A percentile compares a stretch with the other conserved stretches of the same genome.
Conservation (phyloP, 306 rosid species). For the Argentina anserina region DNA sequence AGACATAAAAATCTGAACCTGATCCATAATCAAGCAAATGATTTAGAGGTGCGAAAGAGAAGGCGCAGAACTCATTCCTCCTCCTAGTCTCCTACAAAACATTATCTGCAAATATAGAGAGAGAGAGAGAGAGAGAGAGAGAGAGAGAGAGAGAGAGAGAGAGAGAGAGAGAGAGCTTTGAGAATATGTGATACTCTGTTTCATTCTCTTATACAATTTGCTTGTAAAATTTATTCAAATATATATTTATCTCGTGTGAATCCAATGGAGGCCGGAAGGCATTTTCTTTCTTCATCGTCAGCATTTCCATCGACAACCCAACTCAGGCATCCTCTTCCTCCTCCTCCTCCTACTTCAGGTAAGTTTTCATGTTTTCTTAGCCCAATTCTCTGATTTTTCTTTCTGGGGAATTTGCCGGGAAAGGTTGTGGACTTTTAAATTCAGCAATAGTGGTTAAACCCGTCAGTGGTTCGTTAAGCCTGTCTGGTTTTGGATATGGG, state of each 20-base stretch:
- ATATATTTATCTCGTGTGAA: not conserved
- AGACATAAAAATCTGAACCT: constrained; percentile 13
- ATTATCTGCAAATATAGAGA: constrained; percentile 50
- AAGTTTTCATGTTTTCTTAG: not conserved
- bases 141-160: no score
- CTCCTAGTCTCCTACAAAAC: constrained; percentile 8
- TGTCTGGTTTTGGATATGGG: not conserved
- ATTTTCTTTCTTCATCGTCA: constrained; percentile 52
- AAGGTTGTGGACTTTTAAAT: not conserved
- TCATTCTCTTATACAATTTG: not conserved
- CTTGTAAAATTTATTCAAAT: no score
- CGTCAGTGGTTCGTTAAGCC: not conserved
- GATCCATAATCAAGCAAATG: constrained; percentile 24
- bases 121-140: no score
- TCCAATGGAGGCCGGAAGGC: constrained; percentile 67
- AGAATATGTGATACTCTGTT: not conserved
- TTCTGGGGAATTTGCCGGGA: not conserved
- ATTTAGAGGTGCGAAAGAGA: constrained; percentile 37
- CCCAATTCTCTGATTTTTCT: not conserved
- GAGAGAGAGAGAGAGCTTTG: no score
- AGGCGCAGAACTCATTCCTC: constrained; percentile 15
- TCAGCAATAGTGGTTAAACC: not conserved
- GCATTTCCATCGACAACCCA: constrained; percentile 57
- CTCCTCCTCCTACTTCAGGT: constrained; percentile 38
- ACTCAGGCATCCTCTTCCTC: constrained; percentile 42